These are phyloP conservation scores for Fusarium sp. DNA, from an alignment of 2,329 filamentous ascomycete species.

Conservation along the genomic window DNA sequence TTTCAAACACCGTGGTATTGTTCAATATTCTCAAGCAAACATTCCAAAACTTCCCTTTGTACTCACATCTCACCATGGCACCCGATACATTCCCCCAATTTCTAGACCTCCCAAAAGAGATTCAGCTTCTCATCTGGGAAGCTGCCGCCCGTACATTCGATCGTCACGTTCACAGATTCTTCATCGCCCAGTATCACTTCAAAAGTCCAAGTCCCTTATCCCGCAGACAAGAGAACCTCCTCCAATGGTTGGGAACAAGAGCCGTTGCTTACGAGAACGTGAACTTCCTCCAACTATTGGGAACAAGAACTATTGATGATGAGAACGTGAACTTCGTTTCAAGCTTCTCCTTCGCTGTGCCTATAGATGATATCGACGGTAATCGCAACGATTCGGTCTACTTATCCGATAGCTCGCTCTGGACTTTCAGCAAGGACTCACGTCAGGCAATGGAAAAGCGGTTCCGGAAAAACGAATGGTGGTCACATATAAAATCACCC, in stretches of 20 bases:
- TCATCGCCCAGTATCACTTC: constrained; percentile 3
- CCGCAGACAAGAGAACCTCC: background rate
- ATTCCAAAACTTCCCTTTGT: no score
- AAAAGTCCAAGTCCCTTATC: background rate
- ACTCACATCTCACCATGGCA: background rate
- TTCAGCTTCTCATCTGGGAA: constrained; percentile 29
- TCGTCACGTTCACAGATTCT: constrained; percentile 33
- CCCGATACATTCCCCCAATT: constrained; percentile 15
- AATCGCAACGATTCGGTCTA: constrained; percentile 31
- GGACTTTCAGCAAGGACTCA: constrained; percentile 20
- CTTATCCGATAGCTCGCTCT: constrained; percentile 23
- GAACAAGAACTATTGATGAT: accelerated
- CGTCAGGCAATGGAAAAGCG: constrained; percentile 21
- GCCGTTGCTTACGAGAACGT: no score
- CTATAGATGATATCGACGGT: background rate
- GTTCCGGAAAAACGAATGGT: constrained; percentile 34
- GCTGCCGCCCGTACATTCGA: constrained; percentile 14
- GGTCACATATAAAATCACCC: constrained; percentile 2
- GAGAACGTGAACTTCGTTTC: background rate
- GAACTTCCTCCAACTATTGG: background rate
- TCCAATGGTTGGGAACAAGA: background rate
- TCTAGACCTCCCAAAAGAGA: constrained; percentile 11
- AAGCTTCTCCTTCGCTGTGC: constrained; percentile 8
- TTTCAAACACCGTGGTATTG: no score
- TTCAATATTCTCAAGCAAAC: background rate